Evolutionary conservation across 805 yeast genomes (phyloP).

Genomic region (Debaryomyces castellii): DNA sequence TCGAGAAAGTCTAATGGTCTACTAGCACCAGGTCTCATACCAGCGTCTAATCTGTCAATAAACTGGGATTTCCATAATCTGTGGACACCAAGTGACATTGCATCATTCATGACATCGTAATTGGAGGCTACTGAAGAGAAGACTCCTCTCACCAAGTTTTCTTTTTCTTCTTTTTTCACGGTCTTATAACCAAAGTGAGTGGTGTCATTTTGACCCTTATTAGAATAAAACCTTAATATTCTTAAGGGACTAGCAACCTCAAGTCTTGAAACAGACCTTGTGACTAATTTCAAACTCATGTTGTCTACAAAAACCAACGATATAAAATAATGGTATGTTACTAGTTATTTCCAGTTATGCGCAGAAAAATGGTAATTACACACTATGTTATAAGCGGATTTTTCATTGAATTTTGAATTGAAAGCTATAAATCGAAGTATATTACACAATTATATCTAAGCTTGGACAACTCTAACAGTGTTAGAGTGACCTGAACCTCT

Average conservation of each 20-base stretch:
- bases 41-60: constrained; percentile 86
- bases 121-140: constrained; percentile 93
- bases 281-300: constrained; percentile 8
- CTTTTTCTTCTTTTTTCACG: constrained; percentile 77
- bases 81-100: constrained; percentile 94
- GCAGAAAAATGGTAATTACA: neutral
- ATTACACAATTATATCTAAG: constrained; percentile 35
- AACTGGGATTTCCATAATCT: constrained; percentile 93
- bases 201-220: constrained; percentile 35
- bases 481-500: constrained; percentile 98
- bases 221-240: constrained; percentile 5
- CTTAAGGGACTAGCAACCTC: constrained; percentile 3
- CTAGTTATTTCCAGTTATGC: neutral
- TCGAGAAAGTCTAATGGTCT: constrained; percentile 86
- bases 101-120: constrained; percentile 97
- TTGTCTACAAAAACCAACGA: neutral
- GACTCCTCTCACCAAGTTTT: constrained; percentile 78
- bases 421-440: constrained; percentile 2
- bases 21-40: constrained; percentile 78
- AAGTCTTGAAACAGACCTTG: constrained; percentile 3
- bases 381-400: neutral
- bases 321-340: neutral
- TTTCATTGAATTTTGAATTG: neutral
- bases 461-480: constrained; percentile 90
- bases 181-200: constrained; percentile 93